A percentile compares a stretch with the other conserved stretches of the same genome.
Conservation (phyloP, 352 stramenopile genomes). For the Thalassiosira exigua region DNA sequence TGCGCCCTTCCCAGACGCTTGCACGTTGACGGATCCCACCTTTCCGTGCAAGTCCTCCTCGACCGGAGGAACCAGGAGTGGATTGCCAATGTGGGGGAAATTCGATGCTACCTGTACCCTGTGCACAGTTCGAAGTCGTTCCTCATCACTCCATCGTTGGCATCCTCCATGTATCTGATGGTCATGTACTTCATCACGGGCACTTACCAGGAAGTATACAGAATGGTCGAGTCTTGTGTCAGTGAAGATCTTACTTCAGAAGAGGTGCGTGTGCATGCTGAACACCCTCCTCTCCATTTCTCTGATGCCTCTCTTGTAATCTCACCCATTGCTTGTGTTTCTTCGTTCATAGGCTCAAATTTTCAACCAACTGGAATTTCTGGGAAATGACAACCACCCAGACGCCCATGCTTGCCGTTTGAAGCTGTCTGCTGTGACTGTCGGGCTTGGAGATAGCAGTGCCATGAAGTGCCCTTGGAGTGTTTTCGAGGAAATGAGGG, state of each 20-base stretch:
- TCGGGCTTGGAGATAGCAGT: constrained; percentile 87
- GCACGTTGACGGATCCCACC: constrained; percentile 78
- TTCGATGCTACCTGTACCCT: constrained; percentile 97
- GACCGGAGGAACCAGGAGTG: constrained; percentile 89
- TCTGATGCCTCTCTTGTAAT: not conserved
- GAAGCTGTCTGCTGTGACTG: constrained; percentile 87
- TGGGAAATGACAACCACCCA: constrained; percentile 93
- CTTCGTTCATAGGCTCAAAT: constrained; percentile 90
- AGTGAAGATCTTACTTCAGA: constrained; percentile 96
- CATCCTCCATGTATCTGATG: constrained; percentile 97
- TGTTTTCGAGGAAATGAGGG: constrained; percentile 84
- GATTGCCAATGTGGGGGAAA: constrained; percentile 88
- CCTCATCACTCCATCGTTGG: constrained; percentile 93
- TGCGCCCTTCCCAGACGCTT: constrained; percentile 82
- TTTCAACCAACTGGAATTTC: constrained; percentile 94
- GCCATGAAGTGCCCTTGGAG: constrained; percentile 91
- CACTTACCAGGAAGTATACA: constrained; percentile 94
- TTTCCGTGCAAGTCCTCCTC: constrained; percentile 87
- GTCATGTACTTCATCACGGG: constrained; percentile 95
- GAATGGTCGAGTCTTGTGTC: constrained; percentile 95
- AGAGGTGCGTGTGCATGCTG: constrained; percentile 85
- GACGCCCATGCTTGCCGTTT: constrained; percentile 96
- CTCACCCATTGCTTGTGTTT: constrained; percentile 9
- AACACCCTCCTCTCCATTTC: too few relatives aligned
- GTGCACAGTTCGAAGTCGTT: constrained; percentile 96